Evolutionary conservation across 1,284 basidiomycete species (phyloP), one percentile per base, ranked within the genome.

Genomic region (Sphagnurus paluster): DNA sequence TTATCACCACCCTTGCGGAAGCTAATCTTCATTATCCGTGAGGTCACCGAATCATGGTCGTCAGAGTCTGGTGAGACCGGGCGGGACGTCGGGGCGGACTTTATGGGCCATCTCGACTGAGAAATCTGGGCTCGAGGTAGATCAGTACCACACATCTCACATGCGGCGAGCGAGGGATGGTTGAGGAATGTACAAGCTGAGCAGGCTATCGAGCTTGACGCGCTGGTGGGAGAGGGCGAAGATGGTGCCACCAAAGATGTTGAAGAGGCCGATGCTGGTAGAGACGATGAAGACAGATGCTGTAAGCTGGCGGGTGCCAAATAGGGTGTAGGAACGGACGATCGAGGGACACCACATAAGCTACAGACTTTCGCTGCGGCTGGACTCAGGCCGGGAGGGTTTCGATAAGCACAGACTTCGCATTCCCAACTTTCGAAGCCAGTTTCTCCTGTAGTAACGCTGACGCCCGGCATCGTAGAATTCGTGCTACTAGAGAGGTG

Each of bases 101-200:
- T 81, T 56, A 74, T 72, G 37, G 53, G 50, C 11, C 45, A 59
- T 53, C 17, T 56, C 39, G 48, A 26, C 60, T 44, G 28, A 49
- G 39, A 24, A 49, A 34, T n/a, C n/a, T n/a, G 35, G 54, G 56
- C 53, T 25, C 59, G 58, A 38, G 67, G 63, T 16, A 97, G 71
- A 1, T 79, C 69, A 5, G 90, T 88, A 3, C 77, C 79, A 62
- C 96, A 99, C 13, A 99, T 90, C 67, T 98, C 96, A 69, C 96
- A 99, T 8, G 70, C 66, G 1, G 66, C 63, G 56, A 95, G 72
- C 1, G 81, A 86, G 0, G 84, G 82, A 54, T 91, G 86, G 64
- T 99, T 99, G 23, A 94, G 72, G 60, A 96, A 99, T 1, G 96
- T 98, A 61, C 96, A 99, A 1, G 84, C 84, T 1, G 85, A 77